Evolutionary conservation across 2,329 filamentous ascomycete species (phyloP), one percentile per base, ranked within the genome.

Genomic region (Calonectria pseudoturangicola): DNA sequence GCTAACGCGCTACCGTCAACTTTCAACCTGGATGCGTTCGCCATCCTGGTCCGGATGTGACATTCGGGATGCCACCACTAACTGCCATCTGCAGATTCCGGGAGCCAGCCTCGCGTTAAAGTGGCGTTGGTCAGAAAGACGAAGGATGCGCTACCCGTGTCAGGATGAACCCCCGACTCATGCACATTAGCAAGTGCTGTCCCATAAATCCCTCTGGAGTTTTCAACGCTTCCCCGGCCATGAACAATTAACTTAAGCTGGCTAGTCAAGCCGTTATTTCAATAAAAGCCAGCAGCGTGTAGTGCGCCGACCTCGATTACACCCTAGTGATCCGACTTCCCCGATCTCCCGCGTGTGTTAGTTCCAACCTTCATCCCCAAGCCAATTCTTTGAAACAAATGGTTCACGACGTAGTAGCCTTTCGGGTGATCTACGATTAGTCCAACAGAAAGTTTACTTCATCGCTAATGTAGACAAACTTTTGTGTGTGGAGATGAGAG

Each of bases 351-450:
- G 21, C n/a, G 16, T 13, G 15, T 9, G 33, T 15, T 60, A 25
- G 54, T n/a, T 16, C 15, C 9, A 36, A 58, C 30, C 25, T 21
- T 48, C 21, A 39, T 41, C 2, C 7, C 33, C 33, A 58, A 3
- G 21, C 12, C 13, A 15, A 60, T 41, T 60, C 39, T 13, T 41
- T 27, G 21, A 41, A 60, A 41, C 36, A 60, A 41, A 41, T 25
- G 5, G 41, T 60, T 21, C 27, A 25, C 54, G 27, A 16, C 39
- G n/a, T 13, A 27, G 33, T 39, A 16, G 9, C 21, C 39, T 41
- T 60, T 18, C 33, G 54, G 54, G 21, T 60, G 54, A 60, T 60
- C 33, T 41, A 60, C 54, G 33, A 60, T 41, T 60, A 60, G 54
- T 16, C 13, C 8, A 36, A 9, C 30, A n/a, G 30, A 58, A 58